phyloP scores from a whole-genome alignment of 768 basidiomycete species.

The Atractiella rhizophila region DNA sequence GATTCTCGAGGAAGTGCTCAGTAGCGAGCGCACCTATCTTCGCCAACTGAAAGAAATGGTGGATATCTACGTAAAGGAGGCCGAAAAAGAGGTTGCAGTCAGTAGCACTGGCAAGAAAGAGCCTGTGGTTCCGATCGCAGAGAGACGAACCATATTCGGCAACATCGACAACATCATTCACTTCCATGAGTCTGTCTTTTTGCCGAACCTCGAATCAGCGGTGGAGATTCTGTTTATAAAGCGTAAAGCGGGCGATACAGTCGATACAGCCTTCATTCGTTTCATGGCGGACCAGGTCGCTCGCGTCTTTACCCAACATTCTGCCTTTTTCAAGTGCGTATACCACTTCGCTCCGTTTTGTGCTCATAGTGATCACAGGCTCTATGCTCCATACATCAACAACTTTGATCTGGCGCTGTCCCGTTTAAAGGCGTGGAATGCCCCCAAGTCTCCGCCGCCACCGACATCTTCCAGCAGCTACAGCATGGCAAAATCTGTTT shows the following conservation, averaged over 20 bases:
- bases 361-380: constrained; percentile 20
- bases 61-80: constrained; percentile 83
- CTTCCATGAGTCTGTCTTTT: constrained; percentile 77
- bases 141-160: constrained; percentile 74
- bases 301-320: constrained; percentile 70
- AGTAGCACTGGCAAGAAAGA: constrained; percentile 51
- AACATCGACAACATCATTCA: constrained; percentile 69
- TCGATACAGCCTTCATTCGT: constrained; percentile 31
- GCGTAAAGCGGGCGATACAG: constrained; percentile 28
- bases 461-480: not conserved
- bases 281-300: constrained; percentile 55
- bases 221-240: constrained; percentile 39
- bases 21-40: constrained; percentile 86
- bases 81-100: no score
- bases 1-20: constrained; percentile 74
- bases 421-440: constrained; percentile 57
- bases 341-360: not conserved
- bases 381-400: constrained; percentile 97
- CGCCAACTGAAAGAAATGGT: constrained; percentile 79
- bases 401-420: constrained; percentile 84
- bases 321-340: constrained; percentile 59
- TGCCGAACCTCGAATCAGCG: constrained; percentile 64
- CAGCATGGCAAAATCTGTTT: constrained; percentile 6
- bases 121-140: constrained; percentile 54
- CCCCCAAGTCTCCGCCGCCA: not conserved